These are phyloP conservation scores for Halteria grandinella DNA, from an alignment of 73 alveolate genomes.

Conservation along the genomic window DNA sequence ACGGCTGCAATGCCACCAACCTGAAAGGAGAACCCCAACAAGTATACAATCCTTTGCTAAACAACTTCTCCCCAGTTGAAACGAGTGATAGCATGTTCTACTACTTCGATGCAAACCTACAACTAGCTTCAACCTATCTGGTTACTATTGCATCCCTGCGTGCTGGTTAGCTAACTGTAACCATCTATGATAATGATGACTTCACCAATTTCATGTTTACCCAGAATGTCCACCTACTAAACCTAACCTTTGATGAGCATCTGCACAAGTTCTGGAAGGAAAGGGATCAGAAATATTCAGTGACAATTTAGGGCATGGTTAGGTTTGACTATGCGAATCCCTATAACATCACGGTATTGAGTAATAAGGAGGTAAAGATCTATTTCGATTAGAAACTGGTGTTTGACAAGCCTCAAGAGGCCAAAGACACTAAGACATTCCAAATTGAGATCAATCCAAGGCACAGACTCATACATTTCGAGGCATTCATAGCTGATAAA, in stretches of 20 bases:
- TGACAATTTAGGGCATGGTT: conserved; percentile 29
- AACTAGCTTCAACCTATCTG: background rate
- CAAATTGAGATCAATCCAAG: background rate
- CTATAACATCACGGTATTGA: background rate
- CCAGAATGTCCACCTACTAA: background rate
- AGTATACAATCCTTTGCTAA: no score
- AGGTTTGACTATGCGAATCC: conserved; percentile 25
- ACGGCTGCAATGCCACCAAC: conserved; percentile 5
- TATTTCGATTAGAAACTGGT: conserved; percentile 9
- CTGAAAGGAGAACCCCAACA: no score
- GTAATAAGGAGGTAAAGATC: conserved; percentile 6
- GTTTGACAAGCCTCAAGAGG: background rate
- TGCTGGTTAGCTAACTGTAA: conserved; percentile 7
- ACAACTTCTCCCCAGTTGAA: no score
- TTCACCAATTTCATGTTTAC: conserved; percentile 14
- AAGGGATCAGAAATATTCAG: background rate
- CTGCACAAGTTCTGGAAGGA: conserved; percentile 11
- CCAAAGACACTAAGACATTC: background rate
- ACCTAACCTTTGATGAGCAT: background rate
- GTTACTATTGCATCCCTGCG: background rate
- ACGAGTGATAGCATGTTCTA: conserved; percentile 13
- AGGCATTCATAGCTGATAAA: background rate
- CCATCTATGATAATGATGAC: conserved; percentile 38
- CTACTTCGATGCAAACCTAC: background rate
- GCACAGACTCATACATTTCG: conserved; percentile 9